Evolutionary conservation across 208 protist genomes (phyloP), one percentile per base, ranked within the genome.

Genomic region (Crithidia bombi): DNA sequence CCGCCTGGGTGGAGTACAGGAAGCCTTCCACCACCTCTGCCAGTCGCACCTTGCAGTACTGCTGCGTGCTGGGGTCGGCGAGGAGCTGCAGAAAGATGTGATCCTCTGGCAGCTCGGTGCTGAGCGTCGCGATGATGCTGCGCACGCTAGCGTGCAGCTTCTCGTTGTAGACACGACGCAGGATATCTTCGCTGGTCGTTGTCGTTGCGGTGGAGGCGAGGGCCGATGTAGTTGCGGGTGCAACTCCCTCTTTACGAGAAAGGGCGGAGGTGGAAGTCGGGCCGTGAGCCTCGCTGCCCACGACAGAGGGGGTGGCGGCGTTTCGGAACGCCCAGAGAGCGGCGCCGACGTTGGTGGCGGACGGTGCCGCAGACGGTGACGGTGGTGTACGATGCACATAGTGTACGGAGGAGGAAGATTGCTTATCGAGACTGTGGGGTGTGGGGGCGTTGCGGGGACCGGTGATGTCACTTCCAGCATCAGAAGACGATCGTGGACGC

Each of bases 1-100:
- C 81, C 23, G 85, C 81, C 65, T 90, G 85, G 1, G 83, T 79
- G 5, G 87, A 80, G 68, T 87, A 93, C 23, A 93, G 78, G 58
- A 91, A 93, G n/a, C 67, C 73, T 65, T 95, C 87, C 43, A 95
- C 83, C 23, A 95, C 82, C 65, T 95, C 90, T 0, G 73, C 78
- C 17, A 95, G 66, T 9, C 90, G 85, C 55, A 93, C 81, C 41
- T 81, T 78, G 69, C 76, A 82, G 78, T 90, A 95, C 68, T 86
- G 80, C 75, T 75, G 56, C 21, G 90, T 95, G 19, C 76, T 72
- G 0, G 76, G 59, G 70, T 95, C 90, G 7, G 72, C 70, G 44
- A 93, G 21, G 35, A 95, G 85, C 80, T 95, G 90, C 46, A 78
- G 59, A 41, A 93, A 89, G 12, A 95, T 79, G 65, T 93, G 85